Evolutionary conservation across 495 filamentous ascomycete genomes (phyloP), one percentile per base, ranked within the genome.

Genomic region (Xylaria nigripes): DNA sequence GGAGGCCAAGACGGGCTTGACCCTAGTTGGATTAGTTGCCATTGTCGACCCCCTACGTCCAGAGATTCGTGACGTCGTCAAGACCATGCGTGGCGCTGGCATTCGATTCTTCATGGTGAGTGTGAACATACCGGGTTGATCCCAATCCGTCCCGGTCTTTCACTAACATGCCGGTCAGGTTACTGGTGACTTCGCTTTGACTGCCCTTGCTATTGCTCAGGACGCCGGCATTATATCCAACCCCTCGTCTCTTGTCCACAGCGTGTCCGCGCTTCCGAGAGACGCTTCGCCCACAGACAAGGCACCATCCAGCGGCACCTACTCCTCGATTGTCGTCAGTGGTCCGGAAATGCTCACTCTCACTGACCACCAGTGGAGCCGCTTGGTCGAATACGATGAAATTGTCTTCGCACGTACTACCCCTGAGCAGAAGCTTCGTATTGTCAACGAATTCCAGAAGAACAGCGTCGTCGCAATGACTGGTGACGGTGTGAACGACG

Each of bases 401-500:
- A 80, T 85, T 30, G 81, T 86, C 32, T 87, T 87, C 60, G 79
- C 84, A 8, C 74, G 84, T 0, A 88, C 86, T 3, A 88, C 83
- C 0, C 84, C 85, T 0, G 86, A 90, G 58, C 86, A 89, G 54
- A 90, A 89, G 57, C 74, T 88, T 2, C 79, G 83, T 19, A 88
- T 89, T 52, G 84, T 90, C 13, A 76, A 76, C 22, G 83, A 86
- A 51, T 76, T 89, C 43, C 83, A 84, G 55, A 61, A 68, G 2
- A 69, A 79, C 13, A 72, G 74, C 5, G 70, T 57, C 69, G 86
- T 70, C 15, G 76, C 68, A 13, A 81, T 82, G 73, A 82, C 77
- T 6, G 79, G 87, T 19, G 87, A 92, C 59, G 86, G 87, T n/a
- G 87, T 90, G 40, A 92, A 92, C 56, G 87, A 92, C 57, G 85